phyloP scores from a whole-genome alignment of 805 yeast genomes.

The Sungouiella blattae region DNA sequence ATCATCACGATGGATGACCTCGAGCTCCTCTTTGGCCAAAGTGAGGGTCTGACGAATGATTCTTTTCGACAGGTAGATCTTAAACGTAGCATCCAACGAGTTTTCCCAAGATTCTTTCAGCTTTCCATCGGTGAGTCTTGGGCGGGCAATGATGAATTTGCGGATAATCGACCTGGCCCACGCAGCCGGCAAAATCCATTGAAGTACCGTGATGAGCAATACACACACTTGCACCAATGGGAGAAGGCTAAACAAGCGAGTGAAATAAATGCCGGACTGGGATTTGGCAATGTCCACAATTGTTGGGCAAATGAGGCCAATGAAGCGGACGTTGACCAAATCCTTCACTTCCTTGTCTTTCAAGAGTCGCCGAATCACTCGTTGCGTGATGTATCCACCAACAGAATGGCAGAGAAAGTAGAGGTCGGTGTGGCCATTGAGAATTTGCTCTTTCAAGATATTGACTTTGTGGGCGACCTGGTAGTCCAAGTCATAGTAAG shows the following conservation, averaged over 20 bases:
- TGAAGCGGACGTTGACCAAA: slow-evolving; percentile 34
- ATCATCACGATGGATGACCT: slow-evolving; percentile 44
- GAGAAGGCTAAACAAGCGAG: slow-evolving; percentile 20
- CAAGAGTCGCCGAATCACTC: slow-evolving; percentile 36
- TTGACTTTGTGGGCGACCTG: slow-evolving; percentile 59
- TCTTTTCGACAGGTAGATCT: slow-evolving; percentile 37
- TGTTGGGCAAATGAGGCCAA: slow-evolving; percentile 71
- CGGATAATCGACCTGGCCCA: slow-evolving; percentile 21
- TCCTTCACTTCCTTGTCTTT: slow-evolving; percentile 21
- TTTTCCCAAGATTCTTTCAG: slow-evolving; percentile 30
- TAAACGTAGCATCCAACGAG: slow-evolving; percentile 40
- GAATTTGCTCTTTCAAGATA: slow-evolving; percentile 39
- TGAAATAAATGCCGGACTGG: slow-evolving; percentile 29
- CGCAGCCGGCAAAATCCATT: slow-evolving; percentile 25
- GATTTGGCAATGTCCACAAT: slow-evolving; percentile 55
- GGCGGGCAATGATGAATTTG: slow-evolving; percentile 22
- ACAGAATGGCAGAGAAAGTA: slow-evolving; percentile 66
- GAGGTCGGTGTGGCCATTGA: slow-evolving; percentile 24
- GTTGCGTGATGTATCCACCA: slow-evolving; percentile 63
- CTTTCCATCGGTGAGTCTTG: slow-evolving; percentile 14
- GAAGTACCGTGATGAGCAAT: slow-evolving; percentile 24
- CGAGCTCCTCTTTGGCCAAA: slow-evolving; percentile 61
- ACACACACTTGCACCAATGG: slow-evolving; percentile 30
- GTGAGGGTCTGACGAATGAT: slow-evolving; percentile 53
- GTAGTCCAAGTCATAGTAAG: slow-evolving; percentile 42